Conservation (phyloP, 2,329 filamentous ascomycete genomes). For the Alternaria conjuncta region DNA sequence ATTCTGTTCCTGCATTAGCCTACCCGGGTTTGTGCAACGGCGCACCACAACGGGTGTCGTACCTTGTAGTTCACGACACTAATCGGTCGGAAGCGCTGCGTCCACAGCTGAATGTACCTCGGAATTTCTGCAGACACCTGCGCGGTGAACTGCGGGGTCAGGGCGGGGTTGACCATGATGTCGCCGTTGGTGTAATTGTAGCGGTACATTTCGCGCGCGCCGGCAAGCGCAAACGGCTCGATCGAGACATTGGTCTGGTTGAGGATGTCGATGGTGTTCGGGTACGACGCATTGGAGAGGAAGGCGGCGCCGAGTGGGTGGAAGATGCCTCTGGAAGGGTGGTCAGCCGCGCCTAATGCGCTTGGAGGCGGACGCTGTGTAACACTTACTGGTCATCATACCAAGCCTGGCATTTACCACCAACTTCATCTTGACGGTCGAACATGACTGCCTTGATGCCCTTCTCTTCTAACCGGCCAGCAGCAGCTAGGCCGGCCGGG, state of each 20-base stretch:
- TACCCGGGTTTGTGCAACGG: constrained; percentile 9
- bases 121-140: constrained; percentile 41
- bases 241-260: constrained; percentile 41
- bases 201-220: constrained; percentile 39
- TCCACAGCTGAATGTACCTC: constrained; percentile 44
- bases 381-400: constrained; percentile 48
- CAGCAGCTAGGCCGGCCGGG: constrained; percentile 45
- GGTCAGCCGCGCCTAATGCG: constrained; percentile 41
- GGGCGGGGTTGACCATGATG: constrained; percentile 29
- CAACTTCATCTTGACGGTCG: constrained; percentile 44
- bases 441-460: constrained; percentile 46
- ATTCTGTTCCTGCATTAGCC: constrained; percentile 37
- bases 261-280: constrained; percentile 45
- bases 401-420: constrained; percentile 48
- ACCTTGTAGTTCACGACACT: constrained; percentile 47
- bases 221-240: constrained; percentile 41
- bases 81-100: constrained; percentile 38
- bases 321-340: constrained; percentile 46
- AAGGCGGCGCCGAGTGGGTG: constrained; percentile 49
- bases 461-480: constrained; percentile 41
- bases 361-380: constrained; percentile 21
- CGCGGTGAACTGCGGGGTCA: constrained; percentile 32
- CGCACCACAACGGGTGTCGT: constrained; percentile 11
- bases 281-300: constrained; percentile 47
- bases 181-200: constrained; percentile 44